phyloP scores from a whole-genome alignment of 2,329 filamentous ascomycete genomes.

The Harringtonia lauricola region DNA sequence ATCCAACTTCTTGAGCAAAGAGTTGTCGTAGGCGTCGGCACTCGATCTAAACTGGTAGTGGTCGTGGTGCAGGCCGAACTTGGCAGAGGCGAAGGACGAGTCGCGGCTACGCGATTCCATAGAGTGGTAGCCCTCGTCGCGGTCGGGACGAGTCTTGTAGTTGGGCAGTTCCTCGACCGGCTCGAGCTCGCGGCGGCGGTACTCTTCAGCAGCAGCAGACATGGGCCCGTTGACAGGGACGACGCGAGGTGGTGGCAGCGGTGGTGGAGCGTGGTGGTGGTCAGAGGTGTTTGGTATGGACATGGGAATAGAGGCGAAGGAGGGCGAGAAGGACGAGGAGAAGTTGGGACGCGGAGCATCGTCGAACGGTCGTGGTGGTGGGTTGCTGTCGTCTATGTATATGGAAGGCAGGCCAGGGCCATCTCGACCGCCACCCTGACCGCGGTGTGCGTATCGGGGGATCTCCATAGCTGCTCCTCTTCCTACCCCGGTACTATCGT shows the following conservation, averaged over 20 bases:
- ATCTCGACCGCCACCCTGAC: conserved; percentile 2
- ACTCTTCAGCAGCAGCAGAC: conserved; percentile 8
- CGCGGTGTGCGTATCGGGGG: conserved; percentile 6
- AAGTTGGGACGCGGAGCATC: conserved; percentile 4
- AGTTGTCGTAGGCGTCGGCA: conserved; percentile 36
- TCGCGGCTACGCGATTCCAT: conserved; percentile 10
- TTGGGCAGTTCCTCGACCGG: conserved; percentile 10
- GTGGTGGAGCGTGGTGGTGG: conserved; percentile 23
- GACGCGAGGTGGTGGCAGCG: conserved; percentile 23
- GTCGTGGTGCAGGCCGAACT: conserved; percentile 39
- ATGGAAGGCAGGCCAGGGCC: conserved; percentile 11
- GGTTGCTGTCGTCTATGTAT: conserved; percentile 13
- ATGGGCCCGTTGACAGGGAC: conserved; percentile 17
- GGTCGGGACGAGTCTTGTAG: conserved; percentile 13
- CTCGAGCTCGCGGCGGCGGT: conserved; percentile 9
- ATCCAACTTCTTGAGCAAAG: conserved; percentile 45
- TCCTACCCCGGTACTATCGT: neutral
- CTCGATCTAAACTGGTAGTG: conserved; percentile 35
- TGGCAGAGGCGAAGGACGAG: conserved; percentile 16
- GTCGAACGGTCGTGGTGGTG: conserved; percentile 5
- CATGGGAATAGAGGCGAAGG: conserved; percentile 23
- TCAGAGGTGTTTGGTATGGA: conserved; percentile 22
- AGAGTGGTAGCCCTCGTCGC: conserved; percentile 14
- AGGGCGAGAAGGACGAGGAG: conserved; percentile 18
- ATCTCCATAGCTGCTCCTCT: conserved; percentile 10